phyloP scores from a whole-genome alignment of 139 green algal genomes.

The Micractinium conductrix region DNA sequence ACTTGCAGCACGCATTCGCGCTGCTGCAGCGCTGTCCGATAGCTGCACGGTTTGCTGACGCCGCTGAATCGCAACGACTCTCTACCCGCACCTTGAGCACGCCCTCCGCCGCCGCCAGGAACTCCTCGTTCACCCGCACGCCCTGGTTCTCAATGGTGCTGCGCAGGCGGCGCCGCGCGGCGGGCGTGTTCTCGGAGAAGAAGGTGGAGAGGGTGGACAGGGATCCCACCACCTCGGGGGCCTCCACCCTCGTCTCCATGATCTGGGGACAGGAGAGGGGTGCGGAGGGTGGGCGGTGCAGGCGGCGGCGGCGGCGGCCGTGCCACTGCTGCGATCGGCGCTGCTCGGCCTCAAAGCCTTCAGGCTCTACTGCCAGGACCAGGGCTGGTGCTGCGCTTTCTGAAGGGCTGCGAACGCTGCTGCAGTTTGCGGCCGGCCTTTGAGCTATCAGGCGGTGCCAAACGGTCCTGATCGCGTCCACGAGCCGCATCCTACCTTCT shows the following conservation, averaged over 20 bases:
- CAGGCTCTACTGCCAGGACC: too few relatives aligned
- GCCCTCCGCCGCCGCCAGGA: conserved; percentile 71
- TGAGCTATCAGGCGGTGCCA: not conserved
- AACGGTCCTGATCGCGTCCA: not conserved
- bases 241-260: conserved; percentile 88
- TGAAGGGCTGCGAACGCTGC: too few relatives aligned
- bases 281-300: too few relatives aligned
- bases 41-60: too few relatives aligned
- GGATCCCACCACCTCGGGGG: conserved; percentile 78
- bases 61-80: too few relatives aligned
- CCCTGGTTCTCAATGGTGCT: conserved; percentile 81
- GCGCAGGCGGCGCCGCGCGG: conserved; percentile 58
- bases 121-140: conserved; percentile 80
- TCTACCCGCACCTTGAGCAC: conserved; percentile 62
- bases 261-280: conserved; percentile 59
- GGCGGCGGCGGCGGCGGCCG: not conserved
- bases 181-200: conserved; percentile 80
- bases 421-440: not conserved
- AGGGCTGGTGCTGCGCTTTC: too few relatives aligned
- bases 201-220: conserved; percentile 81
- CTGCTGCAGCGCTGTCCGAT: not conserved
- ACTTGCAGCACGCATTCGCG: too few relatives aligned
- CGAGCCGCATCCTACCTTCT: conserved; percentile 69
- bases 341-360: too few relatives aligned
- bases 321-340: not conserved